Base-by-base conservation (phyloP, 2,329 filamentous ascomycete species). In the Colletotrichum endophyticum region DNA sequence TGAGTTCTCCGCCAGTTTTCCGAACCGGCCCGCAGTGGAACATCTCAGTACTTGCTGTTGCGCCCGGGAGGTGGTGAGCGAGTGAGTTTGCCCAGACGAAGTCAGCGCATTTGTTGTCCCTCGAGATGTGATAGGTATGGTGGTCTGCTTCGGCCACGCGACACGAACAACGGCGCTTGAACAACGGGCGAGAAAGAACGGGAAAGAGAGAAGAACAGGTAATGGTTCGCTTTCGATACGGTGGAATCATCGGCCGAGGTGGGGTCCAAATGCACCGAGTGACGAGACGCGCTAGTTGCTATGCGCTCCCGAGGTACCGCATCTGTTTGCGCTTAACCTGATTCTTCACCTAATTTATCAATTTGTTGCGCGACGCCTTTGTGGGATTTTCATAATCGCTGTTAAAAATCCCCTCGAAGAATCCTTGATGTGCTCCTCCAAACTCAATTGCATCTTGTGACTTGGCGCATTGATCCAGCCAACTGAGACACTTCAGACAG, bases 1-100 rank as follows among this genome's bases (percentile, higher is more conserved):
- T n/a, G 15, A 57, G 73, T 73, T 76, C 63, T 70, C 73, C 73
- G 73, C 73, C 64, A 49, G 64, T 70, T 70, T 76, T 69, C 73
- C 70, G 73, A 76, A 9, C 15, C 2, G 70, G 57, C 64, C 64
- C 70, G 70, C 73, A 61, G 16, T 49, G 64, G 30, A 28, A 69
- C 27, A 64, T 22, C n/a, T 53, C 11, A 53, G 70, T 59, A 32
- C 61, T 28, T 11, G 8, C 15, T 8, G 15, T 66, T 30, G 44
- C 15, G 25, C 16, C 15, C 56, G 27, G 61, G 22, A n/a, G 8
- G 44, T 53, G n/a, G n/a, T n/a, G 44, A 13, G 12, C 56, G 4
- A 16, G 8, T 13, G 22, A 28, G 12, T 6, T 22, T 12, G 25
- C 6, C 3, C 25, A 30, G n/a, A n/a, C 8, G 6, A 22, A 53